Percentiles rank a stretch among this genome's conserved stretches.
Evolutionary conservation across 345 rosid genomes (phyloP).

Genomic region (Brassica nigra): DNA sequence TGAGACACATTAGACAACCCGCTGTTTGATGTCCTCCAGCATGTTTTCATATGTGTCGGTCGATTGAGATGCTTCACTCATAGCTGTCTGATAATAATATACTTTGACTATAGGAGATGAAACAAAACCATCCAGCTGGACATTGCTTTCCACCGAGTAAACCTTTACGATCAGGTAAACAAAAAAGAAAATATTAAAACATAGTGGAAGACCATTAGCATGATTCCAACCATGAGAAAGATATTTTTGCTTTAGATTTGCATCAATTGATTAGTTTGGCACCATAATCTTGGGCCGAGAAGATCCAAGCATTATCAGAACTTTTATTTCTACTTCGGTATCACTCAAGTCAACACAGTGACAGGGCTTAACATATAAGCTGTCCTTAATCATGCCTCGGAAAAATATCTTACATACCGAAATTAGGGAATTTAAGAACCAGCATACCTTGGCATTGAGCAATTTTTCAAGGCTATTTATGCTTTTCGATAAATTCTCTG

Average conservation of each 20-base stretch:
- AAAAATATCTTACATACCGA: slow-evolving; percentile 32
- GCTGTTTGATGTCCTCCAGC: slow-evolving; percentile 60
- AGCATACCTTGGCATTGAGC: slow-evolving; percentile 87
- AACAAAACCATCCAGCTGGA: slow-evolving; percentile 63
- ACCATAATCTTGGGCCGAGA: slow-evolving; percentile 16
- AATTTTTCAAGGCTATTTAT: slow-evolving; percentile 89
- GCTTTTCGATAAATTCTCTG: slow-evolving; percentile 66
- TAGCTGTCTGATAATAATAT: slow-evolving; percentile 57
- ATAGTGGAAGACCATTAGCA: slow-evolving; percentile 10
- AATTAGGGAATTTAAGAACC: slow-evolving; percentile 6
- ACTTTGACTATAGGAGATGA: slow-evolving; percentile 72
- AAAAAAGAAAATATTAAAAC: slow-evolving; percentile 24
- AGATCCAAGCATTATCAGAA: slow-evolving; percentile 12
- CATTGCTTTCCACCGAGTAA: slow-evolving; percentile 68
- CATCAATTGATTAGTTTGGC: slow-evolving; percentile 21
- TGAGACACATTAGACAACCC: slow-evolving; percentile 46
- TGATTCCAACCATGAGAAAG: neutral
- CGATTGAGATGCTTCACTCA: slow-evolving; percentile 40
- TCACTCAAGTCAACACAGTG: slow-evolving; percentile 14
- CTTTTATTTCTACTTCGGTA: slow-evolving; percentile 20
- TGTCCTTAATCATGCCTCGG: slow-evolving; percentile 3
- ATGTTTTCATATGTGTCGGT: slow-evolving; percentile 33
- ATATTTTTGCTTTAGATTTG: slow-evolving; percentile 13
- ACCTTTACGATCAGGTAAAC: slow-evolving; percentile 50
- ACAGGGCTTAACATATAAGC: slow-evolving; percentile 5